These are phyloP conservation scores for Curvularia sp. DNA, from an alignment of 2,329 filamentous ascomycete species.

Conservation along the genomic window DNA sequence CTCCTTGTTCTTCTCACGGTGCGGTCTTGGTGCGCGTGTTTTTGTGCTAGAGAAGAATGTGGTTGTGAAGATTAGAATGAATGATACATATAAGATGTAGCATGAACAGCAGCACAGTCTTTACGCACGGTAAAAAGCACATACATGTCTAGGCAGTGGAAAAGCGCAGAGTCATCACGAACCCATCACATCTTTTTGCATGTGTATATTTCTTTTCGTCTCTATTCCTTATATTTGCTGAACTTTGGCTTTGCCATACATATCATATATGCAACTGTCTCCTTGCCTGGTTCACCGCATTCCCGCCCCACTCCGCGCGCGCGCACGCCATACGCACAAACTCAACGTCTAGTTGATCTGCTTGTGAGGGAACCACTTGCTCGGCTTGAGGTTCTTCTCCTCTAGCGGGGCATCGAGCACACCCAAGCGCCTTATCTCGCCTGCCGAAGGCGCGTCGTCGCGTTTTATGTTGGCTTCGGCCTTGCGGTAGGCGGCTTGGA, in stretches of 20 bases:
- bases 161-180: not conserved
- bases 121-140: not conserved
- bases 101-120: not conserved
- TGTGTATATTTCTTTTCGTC: not conserved
- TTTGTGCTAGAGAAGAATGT: too few relatives aligned
- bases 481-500: constrained; percentile 86
- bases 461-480: constrained; percentile 74
- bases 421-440: constrained; percentile 86
- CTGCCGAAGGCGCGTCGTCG: constrained; percentile 81
- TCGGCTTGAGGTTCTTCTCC: constrained; percentile 63
- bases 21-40: not conserved
- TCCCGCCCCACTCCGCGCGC: too few relatives aligned
- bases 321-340: not conserved
- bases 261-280: not conserved
- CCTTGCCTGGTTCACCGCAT: too few relatives aligned
- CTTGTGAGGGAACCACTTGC: constrained; percentile 54
- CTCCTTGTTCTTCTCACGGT: not conserved
- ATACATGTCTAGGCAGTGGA: not conserved
- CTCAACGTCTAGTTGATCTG: constrained; percentile 44
- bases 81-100: not conserved
- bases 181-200: not conserved
- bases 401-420: constrained; percentile 80
- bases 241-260: not conserved
- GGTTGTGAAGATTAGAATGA: not conserved
- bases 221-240: not conserved